Percentiles rank a stretch among this genome's conserved stretches.
Conservation (phyloP, 164 flowering plant genomes). For the Litsea cubeba region DNA sequence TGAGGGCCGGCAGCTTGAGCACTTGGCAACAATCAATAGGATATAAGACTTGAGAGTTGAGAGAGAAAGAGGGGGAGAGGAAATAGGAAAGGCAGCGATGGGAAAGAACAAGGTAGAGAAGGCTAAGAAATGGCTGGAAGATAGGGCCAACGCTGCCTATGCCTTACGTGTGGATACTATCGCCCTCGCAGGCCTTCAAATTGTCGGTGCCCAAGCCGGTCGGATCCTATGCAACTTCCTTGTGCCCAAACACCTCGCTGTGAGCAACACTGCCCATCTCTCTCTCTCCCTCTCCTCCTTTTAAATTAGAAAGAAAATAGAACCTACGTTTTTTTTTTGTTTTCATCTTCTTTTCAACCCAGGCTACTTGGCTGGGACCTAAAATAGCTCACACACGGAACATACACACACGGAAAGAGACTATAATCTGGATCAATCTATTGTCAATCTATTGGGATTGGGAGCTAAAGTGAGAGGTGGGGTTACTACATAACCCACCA, state of each 20-base stretch:
- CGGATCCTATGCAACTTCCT: conserved; percentile 28
- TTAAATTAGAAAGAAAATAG: not conserved
- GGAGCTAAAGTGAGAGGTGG: not conserved
- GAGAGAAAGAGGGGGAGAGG: not conserved
- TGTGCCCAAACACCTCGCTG: conserved; percentile 23
- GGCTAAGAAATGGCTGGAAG: conserved; percentile 24
- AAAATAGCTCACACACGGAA: too few relatives aligned
- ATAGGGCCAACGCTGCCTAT: conserved; percentile 6
- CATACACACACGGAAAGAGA: not conserved
- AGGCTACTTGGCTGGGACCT: too few relatives aligned
- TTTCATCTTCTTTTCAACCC: not conserved
- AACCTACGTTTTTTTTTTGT: not conserved
- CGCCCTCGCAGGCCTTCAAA: conserved; percentile 18
- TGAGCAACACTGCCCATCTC: conserved; percentile 1
- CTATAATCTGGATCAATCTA: not conserved
- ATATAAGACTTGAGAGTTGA: too few relatives aligned
- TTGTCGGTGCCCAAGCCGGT: conserved; percentile 16
- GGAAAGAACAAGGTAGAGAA: not conserved
- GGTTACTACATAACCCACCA: too few relatives aligned
- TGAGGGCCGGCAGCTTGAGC: too few relatives aligned
- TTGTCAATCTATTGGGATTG: too few relatives aligned
- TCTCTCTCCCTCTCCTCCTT: not conserved
- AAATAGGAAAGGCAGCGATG: not conserved
- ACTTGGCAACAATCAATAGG: too few relatives aligned
- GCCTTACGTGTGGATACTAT: conserved; percentile 6